Conservation (phyloP, 148 eudicot species). For the Selenicereus undatus region DNA sequence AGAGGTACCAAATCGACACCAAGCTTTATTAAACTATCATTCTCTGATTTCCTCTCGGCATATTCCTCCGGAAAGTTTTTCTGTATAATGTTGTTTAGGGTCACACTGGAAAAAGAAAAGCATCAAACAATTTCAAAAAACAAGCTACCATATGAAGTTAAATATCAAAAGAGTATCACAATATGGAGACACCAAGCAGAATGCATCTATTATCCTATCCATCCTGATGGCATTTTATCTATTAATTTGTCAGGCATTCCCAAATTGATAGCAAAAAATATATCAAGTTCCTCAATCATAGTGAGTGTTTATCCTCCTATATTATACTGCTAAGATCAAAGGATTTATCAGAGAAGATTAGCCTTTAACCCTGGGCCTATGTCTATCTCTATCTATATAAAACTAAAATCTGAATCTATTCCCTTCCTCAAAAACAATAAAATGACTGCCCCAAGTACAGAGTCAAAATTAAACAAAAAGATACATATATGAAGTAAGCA, state of each 20-base stretch:
- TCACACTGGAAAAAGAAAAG: constrained; percentile 62
- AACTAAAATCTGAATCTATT: not conserved
- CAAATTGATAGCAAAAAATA: not conserved
- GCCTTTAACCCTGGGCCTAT: not conserved
- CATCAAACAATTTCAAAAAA: constrained; percentile 1
- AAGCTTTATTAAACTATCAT: constrained; percentile 59
- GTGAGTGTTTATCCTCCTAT: not conserved
- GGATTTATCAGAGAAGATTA: not conserved
- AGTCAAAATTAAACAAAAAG: not conserved
- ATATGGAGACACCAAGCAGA: not conserved
- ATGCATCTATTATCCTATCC: not conserved
- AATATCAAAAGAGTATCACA: not conserved
- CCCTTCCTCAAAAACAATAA: not conserved
- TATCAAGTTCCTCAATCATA: not conserved
- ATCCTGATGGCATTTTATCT: not conserved
- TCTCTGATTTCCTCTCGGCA: constrained; percentile 82
- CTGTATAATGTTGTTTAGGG: constrained; percentile 85
- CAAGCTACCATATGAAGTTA: not conserved
- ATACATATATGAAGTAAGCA: not conserved
- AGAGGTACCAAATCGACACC: constrained; percentile 88
- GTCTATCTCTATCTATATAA: not conserved
- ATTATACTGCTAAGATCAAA: not conserved
- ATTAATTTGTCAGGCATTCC: not conserved
- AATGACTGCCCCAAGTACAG: not conserved
- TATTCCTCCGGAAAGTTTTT: constrained; percentile 86